Base-by-base conservation (phyloP, 140 eudicot genomes). In the Stevia rebaudiana region DNA sequence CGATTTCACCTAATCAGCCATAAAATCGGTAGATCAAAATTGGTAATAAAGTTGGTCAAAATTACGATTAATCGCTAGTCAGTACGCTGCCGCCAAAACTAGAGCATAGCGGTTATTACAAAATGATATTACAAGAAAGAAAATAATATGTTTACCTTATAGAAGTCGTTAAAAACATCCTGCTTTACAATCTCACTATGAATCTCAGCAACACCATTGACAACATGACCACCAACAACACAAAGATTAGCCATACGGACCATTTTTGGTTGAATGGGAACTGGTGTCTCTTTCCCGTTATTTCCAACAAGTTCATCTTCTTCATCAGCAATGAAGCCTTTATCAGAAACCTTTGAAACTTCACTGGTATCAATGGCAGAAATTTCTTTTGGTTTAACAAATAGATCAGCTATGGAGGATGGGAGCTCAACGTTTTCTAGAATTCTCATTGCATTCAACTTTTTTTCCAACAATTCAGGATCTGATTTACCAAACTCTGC, bases 171-270 rank as follows among this genome's bases (percentile, higher is more conserved):
- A 58, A 94, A 94, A 23, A 88, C 98, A 3, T 92, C 98, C 47
- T 83, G 65, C 56, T 92, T 92, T 36, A 92, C 97, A 56, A 92
- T 92, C 69, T 92, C 96, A 85, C 97, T 92, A 43, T 92, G 98
- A 75, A 92, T 92, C 74, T 76, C 95, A 51, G 99, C 99, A 77
- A 94, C 99, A 13, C 99, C 99, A 74, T 94, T 94, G 24, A 94
- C 99, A 35, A 86, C 86, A 85, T 94, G 99, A 22, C 97, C 99
- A 69, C 97, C 99, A 50, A 88, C 95, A 68, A 94, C 94, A 73
- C 95, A 94, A 18, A 94, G 78, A 74, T 94, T 94, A 62, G 99
- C 97, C 99, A 94, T 94, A 8, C 94, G 95, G 22, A 94, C 90
- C 86, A 83, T 64, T 81, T 83, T 87, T 60, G 83, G 87, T 42